Evolutionary conservation across 2,329 filamentous ascomycete genomes (phyloP).

Genomic region (Neofusicoccum ribis): DNA sequence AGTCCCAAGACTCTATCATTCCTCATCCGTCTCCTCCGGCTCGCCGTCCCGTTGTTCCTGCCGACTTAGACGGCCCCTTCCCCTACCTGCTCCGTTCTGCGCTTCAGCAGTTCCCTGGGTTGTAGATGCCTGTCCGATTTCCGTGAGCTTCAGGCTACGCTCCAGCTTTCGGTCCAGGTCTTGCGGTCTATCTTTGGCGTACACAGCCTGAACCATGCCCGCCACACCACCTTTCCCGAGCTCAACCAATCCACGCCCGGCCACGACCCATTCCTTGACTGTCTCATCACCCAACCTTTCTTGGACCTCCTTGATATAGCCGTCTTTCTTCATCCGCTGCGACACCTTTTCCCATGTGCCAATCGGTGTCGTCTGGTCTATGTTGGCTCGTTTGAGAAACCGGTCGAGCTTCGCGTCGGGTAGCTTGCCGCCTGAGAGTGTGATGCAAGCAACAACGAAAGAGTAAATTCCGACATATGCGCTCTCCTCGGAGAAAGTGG

Average conservation of each 20-base stretch:
- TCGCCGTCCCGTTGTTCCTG: slow-evolving; percentile 1
- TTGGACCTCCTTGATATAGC: slow-evolving; percentile 74
- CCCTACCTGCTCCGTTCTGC: neutral
- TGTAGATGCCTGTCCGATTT: neutral
- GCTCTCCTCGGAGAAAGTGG: slow-evolving; percentile 68
- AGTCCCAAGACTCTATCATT: neutral
- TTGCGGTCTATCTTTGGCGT: slow-evolving; percentile 39
- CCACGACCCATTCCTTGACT: slow-evolving; percentile 77
- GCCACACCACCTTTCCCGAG: slow-evolving; percentile 75
- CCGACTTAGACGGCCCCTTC: neutral
- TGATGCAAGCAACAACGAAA: slow-evolving; percentile 74
- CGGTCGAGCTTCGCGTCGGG: slow-evolving; percentile 77
- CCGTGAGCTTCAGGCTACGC: slow-evolving; percentile 31
- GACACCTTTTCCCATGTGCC: slow-evolving; percentile 74
- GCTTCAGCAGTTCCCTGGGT: neutral
- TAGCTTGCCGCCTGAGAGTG: slow-evolving; percentile 68
- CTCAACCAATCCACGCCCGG: slow-evolving; percentile 82
- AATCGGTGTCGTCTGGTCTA: slow-evolving; percentile 70
- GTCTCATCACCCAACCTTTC: slow-evolving; percentile 73
- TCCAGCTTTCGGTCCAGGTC: slow-evolving; percentile 36
- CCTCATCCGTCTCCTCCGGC: slow-evolving; percentile 15
- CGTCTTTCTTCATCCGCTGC: slow-evolving; percentile 73
- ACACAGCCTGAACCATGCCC: slow-evolving; percentile 63
- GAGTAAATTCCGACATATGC: slow-evolving; percentile 81
- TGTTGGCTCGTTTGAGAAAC: slow-evolving; percentile 72